Base-by-base conservation (phyloP, 495 filamentous ascomycete species). In the Penicillium salamii region DNA sequence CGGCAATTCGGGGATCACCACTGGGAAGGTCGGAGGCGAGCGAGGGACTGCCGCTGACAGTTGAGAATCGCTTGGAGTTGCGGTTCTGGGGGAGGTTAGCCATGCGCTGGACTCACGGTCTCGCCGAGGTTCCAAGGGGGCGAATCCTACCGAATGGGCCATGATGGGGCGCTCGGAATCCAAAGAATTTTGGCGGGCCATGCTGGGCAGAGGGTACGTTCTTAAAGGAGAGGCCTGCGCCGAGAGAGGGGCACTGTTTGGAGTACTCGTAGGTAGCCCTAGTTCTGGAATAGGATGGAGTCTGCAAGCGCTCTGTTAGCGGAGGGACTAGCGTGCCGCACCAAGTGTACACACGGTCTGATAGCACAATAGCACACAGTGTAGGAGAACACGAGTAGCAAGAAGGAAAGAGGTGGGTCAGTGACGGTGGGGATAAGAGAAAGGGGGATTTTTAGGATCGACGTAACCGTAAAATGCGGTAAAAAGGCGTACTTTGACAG, bases 131-230 rank as follows among this genome's bases (percentile, higher is more conserved):
- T n/a, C n/a, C n/a, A n/a, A n/a, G 41, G 36, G 28, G 31, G 42
- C 45, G 28, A 35, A 13, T 78, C 85, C 62, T 81, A 89, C 86
- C 43, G 83, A 87, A 7, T 82, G 79, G 13, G 84, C 76, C 85
- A 90, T 89, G 61, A 90, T 90, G 33, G 87, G 86, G 50, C 85
- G 78, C 44, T 85, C 79, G 8, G 86, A 89, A 35, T 90, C 87
- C 3, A 89, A 68, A 8, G 86, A 89, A 46, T 73, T 66, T 49
- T 82, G 82, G 74, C 87, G 86, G 56, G 72, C 77, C 68, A 76
- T 76, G 37, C 45, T 15, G 13, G 13, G 18, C 29, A 21, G 31
- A 20, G 23, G 5, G 7, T 45, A 29, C 28, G 46, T 37, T 13
- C 29, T 9, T 15, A 31, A 41, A 14, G 21, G 17, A 41, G 12